Conservation (phyloP, 805 yeast species). For the Isabelozyma rhagii region DNA sequence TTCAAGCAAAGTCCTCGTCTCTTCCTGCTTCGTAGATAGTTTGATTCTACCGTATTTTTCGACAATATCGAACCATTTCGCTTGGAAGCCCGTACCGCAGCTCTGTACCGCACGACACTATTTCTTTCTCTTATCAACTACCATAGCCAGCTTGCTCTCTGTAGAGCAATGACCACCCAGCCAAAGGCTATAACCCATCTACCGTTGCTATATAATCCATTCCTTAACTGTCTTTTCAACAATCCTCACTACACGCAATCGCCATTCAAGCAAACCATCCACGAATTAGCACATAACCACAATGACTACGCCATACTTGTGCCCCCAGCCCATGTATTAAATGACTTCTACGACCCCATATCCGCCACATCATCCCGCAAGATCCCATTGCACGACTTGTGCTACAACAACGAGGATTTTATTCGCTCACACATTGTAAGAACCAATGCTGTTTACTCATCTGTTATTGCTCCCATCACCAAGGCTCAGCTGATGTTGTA, state of each 20-base stretch:
- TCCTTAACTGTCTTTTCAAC: conserved; percentile 63
- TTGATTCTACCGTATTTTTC: too few species aligned
- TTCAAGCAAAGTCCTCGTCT: neutral
- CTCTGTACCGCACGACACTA: too few species aligned
- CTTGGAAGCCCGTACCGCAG: too few species aligned
- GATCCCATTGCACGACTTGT: conserved; percentile 45
- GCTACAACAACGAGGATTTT: conserved; percentile 55
- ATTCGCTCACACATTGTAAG: conserved; percentile 59
- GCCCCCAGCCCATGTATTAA: conserved; percentile 54
- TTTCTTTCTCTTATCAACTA: too few species aligned
- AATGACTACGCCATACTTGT: conserved; percentile 58
- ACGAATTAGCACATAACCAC: conserved; percentile 40
- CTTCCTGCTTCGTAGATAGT: too few species aligned
- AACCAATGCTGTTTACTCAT: conserved; percentile 19
- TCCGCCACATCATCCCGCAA: conserved; percentile 17
- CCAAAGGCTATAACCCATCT: conserved; percentile 28
- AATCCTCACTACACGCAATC: conserved; percentile 46
- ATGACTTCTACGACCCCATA: conserved; percentile 26
- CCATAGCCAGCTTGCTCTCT: neutral
- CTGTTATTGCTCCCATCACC: conserved; percentile 19
- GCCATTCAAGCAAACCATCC: conserved; percentile 46
- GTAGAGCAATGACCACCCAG: conserved; percentile 3
- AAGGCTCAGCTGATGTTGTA: conserved; percentile 43
- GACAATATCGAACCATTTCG: too few species aligned
- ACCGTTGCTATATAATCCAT: conserved; percentile 59